Evolutionary conservation across 352 stramenopile genomes (phyloP).

Genomic region (Phytophthora cryptogea): DNA sequence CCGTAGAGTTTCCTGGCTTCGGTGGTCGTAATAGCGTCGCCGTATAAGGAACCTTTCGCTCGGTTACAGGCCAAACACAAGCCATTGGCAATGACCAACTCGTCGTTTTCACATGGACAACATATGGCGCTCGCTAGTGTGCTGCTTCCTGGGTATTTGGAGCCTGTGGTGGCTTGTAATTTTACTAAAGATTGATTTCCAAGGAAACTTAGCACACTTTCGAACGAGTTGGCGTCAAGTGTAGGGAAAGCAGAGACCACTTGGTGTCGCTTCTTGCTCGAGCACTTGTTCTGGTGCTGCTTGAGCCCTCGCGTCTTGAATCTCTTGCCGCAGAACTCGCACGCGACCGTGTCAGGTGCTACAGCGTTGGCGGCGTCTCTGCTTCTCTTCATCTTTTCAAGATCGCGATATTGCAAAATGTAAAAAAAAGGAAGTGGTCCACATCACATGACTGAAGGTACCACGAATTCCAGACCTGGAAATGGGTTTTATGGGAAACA

Average conservation of each 20-base stretch:
- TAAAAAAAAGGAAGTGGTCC: too few species aligned
- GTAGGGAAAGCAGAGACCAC: neutral
- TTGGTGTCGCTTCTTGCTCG: neutral
- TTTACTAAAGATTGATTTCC: constrained; percentile 6
- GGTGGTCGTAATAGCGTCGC: neutral
- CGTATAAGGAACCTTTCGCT: neutral
- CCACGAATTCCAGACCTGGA: too few species aligned
- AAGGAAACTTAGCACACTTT: constrained; percentile 3
- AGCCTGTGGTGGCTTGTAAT: constrained; percentile 1
- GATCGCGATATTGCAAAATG: too few species aligned
- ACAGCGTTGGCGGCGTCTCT: too few species aligned
- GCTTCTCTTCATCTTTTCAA: too few species aligned
- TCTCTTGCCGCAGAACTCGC: constrained; percentile 1
- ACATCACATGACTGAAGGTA: too few species aligned
- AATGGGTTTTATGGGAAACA: too few species aligned
- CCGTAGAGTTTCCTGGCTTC: neutral
- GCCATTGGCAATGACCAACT: constrained; percentile 5
- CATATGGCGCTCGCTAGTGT: constrained; percentile 1
- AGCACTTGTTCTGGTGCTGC: constrained; percentile 8
- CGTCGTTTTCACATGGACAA: constrained; percentile 5
- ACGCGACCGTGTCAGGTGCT: neutral
- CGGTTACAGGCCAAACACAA: constrained; percentile 6
- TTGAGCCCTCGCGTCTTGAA: constrained; percentile 11
- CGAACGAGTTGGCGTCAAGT: neutral
- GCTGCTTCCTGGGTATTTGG: neutral